These are phyloP conservation scores for Phycomyces nitens DNA, from an alignment of 192 early-diverging fungal species.

Conservation along the genomic window DNA sequence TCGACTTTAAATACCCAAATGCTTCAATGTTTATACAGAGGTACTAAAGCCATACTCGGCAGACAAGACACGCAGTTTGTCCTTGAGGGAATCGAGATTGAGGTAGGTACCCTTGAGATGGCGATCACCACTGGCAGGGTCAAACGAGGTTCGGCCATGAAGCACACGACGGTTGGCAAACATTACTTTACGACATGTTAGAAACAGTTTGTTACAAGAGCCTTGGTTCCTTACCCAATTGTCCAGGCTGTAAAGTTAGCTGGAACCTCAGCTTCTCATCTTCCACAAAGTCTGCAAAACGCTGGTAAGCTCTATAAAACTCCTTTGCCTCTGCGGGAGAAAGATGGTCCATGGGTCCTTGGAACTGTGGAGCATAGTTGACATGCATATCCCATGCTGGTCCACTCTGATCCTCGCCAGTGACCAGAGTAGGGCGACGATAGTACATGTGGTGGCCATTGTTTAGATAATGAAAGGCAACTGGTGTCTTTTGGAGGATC, in stretches of 20 bases:
- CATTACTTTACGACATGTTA: conserved; percentile 55
- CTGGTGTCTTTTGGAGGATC: conserved; percentile 51
- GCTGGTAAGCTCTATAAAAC: conserved; percentile 65
- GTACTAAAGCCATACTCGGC: conserved; percentile 10
- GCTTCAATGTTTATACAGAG: no score
- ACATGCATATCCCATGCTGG: conserved; percentile 48
- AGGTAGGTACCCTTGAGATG: conserved; percentile 72
- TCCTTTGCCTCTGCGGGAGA: conserved; percentile 41
- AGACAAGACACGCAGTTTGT: conserved; percentile 38
- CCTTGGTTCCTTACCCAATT: conserved; percentile 33
- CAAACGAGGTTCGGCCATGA: conserved; percentile 74
- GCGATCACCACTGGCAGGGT: conserved; percentile 64
- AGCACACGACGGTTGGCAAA: conserved; percentile 78
- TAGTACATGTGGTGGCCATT: conserved; percentile 72
- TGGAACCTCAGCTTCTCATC: conserved; percentile 50
- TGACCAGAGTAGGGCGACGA: conserved; percentile 62
- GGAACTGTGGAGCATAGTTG: conserved; percentile 83
- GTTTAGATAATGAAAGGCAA: conserved; percentile 81
- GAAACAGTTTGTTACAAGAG: neutral
- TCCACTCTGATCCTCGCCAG: conserved; percentile 34
- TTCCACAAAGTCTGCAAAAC: conserved; percentile 59
- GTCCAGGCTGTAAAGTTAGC: conserved; percentile 62
- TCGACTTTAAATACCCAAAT: conserved; percentile 8
- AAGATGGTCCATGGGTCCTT: conserved; percentile 60
- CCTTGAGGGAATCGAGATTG: conserved; percentile 56